Evolutionary conservation across 129 eudicot genomes (phyloP), one percentile per base, ranked within the genome.

Genomic region (Pulicaria dysenterica): DNA sequence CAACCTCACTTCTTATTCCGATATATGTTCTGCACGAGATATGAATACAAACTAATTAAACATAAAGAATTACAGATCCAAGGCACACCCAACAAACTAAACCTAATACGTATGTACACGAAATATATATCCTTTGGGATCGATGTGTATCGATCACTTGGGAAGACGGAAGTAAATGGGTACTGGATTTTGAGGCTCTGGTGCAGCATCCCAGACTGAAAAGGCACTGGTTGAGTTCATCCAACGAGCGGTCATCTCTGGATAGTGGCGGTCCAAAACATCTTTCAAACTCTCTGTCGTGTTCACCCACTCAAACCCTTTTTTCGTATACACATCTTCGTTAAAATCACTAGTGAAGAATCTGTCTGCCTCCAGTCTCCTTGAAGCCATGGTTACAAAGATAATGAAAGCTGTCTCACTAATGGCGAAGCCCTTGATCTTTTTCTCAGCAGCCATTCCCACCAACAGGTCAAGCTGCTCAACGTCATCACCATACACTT

Each of bases 391-490:
- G 79, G 34, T 40, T 16, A 85, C 16, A 63, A 85, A 88, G 51
- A 88, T 65, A 37, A 81, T 3, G 16, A 88, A 88, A 24, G 91
- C 86, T 3, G 95, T 88, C 78, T 88, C 91, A 19, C 86, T 80
- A 6, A 88, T 85, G 45, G 95, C 95, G 39, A 85, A 88, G 24
- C 95, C 95, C 49, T 73, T 78, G 63, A 88, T 88, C 69, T 85
- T 88, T 58, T 85, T 88, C 75, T 88, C 90, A 4, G 90, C 95
- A 16, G 78, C 58, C 63, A 85, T 77, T 38, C 95, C 90, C 5
- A 88, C 90, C 24, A 88, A 47, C n/a, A 85, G 31, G 16, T 88
- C 90, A 11, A 88, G 79, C 36, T 82, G 78, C 70, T 88, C 90
- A 14, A 88, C 86, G 43, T 85, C 80, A 42, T 85, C 68, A 47